Conservation (phyloP, 2,329 filamentous ascomycete genomes). For the Penicillium sp. region DNA sequence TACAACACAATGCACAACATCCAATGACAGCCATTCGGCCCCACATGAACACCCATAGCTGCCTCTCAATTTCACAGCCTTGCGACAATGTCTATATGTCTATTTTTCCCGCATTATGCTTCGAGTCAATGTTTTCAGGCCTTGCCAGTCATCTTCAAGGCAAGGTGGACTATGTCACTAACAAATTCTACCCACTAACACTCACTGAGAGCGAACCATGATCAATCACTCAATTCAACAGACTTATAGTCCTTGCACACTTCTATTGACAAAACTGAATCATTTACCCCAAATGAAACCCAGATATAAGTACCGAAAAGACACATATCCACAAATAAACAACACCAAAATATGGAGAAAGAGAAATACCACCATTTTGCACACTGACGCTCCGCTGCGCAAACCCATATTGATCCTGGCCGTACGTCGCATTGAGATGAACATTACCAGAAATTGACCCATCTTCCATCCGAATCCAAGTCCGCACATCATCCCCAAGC, state of each 20-base stretch:
- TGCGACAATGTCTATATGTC: background rate
- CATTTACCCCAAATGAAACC: background rate
- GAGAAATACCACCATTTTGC: background rate
- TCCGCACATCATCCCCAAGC: slow-evolving; percentile 51
- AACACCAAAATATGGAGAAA: background rate
- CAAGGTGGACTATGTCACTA: background rate
- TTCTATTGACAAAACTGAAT: background rate
- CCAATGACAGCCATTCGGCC: background rate
- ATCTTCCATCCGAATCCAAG: slow-evolving; percentile 62
- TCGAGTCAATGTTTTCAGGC: background rate
- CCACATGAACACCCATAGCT: background rate
- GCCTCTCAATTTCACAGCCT: background rate
- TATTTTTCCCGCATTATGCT: background rate
- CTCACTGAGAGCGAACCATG: too few relatives aligned
- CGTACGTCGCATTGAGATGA: slow-evolving; percentile 60
- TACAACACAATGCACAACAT: background rate
- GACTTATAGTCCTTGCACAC: background rate
- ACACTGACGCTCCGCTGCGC: background rate
- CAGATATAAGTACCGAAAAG: background rate
- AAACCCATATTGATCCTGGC: slow-evolving; percentile 52
- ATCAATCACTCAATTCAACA: background rate
- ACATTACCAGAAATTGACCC: slow-evolving; percentile 54
- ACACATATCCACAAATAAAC: slow-evolving; percentile 5
- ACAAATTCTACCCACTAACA: background rate
- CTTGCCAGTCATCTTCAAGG: background rate